phyloP scores from a whole-genome alignment of 305 asterid genomes.

The Fraxinus angustifolia region DNA sequence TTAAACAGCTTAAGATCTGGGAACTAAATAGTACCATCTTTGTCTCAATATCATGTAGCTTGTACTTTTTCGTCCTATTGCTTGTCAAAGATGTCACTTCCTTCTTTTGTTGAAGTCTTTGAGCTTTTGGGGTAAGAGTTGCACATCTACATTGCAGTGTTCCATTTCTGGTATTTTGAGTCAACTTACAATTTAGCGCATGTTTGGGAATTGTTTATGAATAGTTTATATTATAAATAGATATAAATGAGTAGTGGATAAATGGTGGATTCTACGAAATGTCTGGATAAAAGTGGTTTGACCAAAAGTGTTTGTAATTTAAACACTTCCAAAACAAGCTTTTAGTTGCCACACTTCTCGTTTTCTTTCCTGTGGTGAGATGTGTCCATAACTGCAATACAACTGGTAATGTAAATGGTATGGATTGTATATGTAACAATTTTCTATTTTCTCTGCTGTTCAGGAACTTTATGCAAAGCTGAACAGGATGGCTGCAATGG shows the following conservation, averaged over 20 bases:
- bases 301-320: not conserved
- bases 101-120: not conserved
- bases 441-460: conserved; percentile 14
- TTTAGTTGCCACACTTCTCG: not conserved
- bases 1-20: conserved; percentile 8
- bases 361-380: not conserved
- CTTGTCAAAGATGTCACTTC: not conserved
- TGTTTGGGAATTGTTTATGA: not conserved
- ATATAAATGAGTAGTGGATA: not conserved
- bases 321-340: not conserved
- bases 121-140: not conserved
- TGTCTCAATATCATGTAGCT: not conserved
- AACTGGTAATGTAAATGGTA: not conserved
- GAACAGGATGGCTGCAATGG: conserved; percentile 79
- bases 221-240: not conserved
- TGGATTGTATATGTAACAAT: conserved; percentile 15
- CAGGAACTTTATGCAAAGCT: conserved; percentile 91
- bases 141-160: not conserved
- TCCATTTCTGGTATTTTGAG: not conserved
- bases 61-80: not conserved
- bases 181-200: not conserved
- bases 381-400: not conserved
- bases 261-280: not conserved
- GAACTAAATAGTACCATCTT: not conserved
- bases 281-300: not conserved